Evolutionary conservation across 257 asterid genomes (phyloP).

Genomic region (Petrea volubilis): DNA sequence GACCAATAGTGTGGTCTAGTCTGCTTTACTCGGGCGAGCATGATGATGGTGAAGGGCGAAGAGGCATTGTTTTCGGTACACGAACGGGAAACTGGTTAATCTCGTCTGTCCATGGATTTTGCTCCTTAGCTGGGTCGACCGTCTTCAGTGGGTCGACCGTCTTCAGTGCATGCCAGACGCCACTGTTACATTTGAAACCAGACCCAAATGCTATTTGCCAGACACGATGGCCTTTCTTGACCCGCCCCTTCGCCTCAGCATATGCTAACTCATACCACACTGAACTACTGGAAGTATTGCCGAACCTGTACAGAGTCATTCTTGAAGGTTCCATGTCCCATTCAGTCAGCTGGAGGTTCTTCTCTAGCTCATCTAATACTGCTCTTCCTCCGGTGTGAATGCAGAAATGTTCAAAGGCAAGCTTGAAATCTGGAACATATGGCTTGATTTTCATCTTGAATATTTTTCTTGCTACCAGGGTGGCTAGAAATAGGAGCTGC

Average conservation of each 20-base stretch:
- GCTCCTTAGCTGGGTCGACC: conserved; percentile 33
- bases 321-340: conserved; percentile 55
- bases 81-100: conserved; percentile 40
- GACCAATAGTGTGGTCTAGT: not conserved
- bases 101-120: conserved; percentile 48
- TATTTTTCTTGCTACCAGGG: conserved; percentile 33
- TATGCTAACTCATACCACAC: conserved; percentile 50
- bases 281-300: conserved; percentile 58
- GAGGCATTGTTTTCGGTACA: conserved; percentile 22
- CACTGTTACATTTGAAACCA: conserved; percentile 53
- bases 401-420: conserved; percentile 49
- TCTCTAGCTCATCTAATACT: conserved; percentile 47
- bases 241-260: conserved; percentile 50
- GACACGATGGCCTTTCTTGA: conserved; percentile 43
- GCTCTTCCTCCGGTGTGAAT: conserved; percentile 50
- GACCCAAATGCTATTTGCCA: conserved; percentile 57
- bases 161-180: conserved; percentile 42
- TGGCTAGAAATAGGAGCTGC: conserved; percentile 41
- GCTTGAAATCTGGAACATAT: conserved; percentile 48
- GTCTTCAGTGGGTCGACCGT: conserved; percentile 38
- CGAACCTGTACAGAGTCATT: conserved; percentile 51
- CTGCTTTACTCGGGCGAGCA: not conserved
- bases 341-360: conserved; percentile 38
- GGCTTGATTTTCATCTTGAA: conserved; percentile 46
- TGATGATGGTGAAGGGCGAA: conserved; percentile 1